Evolutionary conservation across 352 stramenopile species (phyloP).

Genomic region (Peronospora belbahrii): DNA sequence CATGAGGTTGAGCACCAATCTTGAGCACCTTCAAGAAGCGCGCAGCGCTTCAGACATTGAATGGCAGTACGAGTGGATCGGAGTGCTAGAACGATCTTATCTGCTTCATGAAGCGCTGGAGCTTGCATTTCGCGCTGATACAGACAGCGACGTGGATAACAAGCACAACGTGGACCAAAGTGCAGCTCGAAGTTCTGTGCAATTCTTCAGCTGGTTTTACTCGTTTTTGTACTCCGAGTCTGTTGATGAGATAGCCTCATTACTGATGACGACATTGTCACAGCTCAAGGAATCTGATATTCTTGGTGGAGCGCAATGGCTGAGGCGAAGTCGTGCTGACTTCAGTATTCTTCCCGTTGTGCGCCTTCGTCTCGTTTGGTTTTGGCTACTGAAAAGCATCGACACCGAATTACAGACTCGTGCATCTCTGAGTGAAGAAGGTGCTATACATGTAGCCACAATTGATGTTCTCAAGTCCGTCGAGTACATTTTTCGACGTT

Average conservation of each 20-base stretch:
- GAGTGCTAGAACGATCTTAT: slow-evolving; percentile 19
- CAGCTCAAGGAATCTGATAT: slow-evolving; percentile 19
- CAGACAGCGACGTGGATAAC: neutral
- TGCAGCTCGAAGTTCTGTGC: slow-evolving; percentile 4
- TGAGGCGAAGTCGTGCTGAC: slow-evolving; percentile 33
- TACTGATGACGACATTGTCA: slow-evolving; percentile 18
- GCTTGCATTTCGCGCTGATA: slow-evolving; percentile 5
- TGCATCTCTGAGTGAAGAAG: slow-evolving; percentile 1
- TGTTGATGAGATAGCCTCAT: slow-evolving; percentile 10
- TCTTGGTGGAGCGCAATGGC: slow-evolving; percentile 23
- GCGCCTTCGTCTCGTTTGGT: slow-evolving; percentile 45
- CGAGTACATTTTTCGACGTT: slow-evolving; percentile 54
- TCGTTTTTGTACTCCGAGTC: slow-evolving; percentile 10
- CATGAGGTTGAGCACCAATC: slow-evolving; percentile 3
- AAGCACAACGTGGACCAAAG: neutral
- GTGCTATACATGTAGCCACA: slow-evolving; percentile 1
- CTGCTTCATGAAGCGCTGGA: slow-evolving; percentile 26
- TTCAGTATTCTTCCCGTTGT: slow-evolving; percentile 27
- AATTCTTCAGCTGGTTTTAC: slow-evolving; percentile 48
- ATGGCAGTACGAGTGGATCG: slow-evolving; percentile 34
- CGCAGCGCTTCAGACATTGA: slow-evolving; percentile 9
- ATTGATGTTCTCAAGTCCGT: slow-evolving; percentile 41
- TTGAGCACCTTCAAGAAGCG: slow-evolving; percentile 13
- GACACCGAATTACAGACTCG: slow-evolving; percentile 3
- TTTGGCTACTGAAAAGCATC: slow-evolving; percentile 45